phyloP scores from a whole-genome alignment of 1,284 basidiomycete genomes.

The Tilletia setariae region DNA sequence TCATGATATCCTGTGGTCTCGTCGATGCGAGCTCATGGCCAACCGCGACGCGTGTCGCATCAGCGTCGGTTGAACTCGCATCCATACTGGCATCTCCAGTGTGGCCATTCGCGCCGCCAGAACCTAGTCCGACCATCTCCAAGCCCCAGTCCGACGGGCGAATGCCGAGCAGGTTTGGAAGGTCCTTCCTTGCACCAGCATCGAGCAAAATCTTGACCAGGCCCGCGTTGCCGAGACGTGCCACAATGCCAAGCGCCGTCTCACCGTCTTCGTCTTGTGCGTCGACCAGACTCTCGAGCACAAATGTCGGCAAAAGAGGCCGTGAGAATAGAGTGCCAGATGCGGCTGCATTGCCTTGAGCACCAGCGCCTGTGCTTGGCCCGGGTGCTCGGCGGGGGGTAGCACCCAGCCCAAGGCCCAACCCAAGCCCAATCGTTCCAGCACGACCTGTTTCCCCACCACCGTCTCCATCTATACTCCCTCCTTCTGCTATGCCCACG shows the following conservation, averaged over 20 bases:
- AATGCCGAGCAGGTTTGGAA: constrained; percentile 91
- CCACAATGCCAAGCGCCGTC: constrained; percentile 90
- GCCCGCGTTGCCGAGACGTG: constrained; percentile 83
- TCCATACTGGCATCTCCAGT: constrained; percentile 16
- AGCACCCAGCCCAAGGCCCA: not conserved
- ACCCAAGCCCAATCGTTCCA: not conserved
- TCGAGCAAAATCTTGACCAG: constrained; percentile 84
- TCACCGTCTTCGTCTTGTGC: constrained; percentile 94
- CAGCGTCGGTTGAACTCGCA: not conserved
- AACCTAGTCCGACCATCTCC: constrained; percentile 42
- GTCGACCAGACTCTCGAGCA: constrained; percentile 65
- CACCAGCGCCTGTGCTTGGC: constrained; percentile 55
- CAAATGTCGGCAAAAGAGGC: not conserved
- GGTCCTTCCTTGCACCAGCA: constrained; percentile 83
- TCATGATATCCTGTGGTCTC: constrained; percentile 64
- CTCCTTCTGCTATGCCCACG: not conserved
- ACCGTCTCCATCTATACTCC: not conserved
- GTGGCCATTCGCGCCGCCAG: constrained; percentile 12
- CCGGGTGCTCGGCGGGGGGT: not conserved
- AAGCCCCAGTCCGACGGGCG: constrained; percentile 81
- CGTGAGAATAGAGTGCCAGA: not conserved
- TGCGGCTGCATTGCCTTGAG: not conserved
- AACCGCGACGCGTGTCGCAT: constrained; percentile 24
- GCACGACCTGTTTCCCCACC: constrained; percentile 55
- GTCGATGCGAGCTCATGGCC: constrained; percentile 35